A percentile compares a stretch with the other conserved stretches of the same genome.
Conservation (phyloP, 768 basidiomycete genomes). For the Suillus paluster region DNA sequence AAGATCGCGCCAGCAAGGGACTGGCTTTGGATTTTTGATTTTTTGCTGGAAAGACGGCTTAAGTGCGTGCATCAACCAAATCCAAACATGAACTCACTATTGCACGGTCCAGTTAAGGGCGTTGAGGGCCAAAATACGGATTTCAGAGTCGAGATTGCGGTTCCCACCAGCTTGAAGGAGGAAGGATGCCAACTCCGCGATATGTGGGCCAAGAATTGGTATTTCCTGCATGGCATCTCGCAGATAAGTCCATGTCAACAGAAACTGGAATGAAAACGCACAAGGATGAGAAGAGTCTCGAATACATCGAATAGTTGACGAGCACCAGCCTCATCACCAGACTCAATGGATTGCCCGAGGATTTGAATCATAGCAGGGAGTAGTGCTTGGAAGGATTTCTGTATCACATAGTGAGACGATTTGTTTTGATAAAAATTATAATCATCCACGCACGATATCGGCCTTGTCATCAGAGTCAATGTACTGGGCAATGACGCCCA, state of each 20-base stretch:
- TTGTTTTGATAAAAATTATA: constrained; percentile 6
- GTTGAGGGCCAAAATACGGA: constrained; percentile 90
- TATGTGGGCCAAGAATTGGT: constrained; percentile 88
- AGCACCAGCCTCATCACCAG: constrained; percentile 78
- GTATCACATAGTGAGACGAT: constrained; percentile 1
- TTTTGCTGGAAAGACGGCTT: constrained; percentile 68
- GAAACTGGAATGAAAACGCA: constrained; percentile 38
- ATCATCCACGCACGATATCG: constrained; percentile 73
- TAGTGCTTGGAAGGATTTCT: constrained; percentile 88
- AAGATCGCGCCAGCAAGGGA: constrained; percentile 85
- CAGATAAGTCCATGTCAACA: constrained; percentile 10
- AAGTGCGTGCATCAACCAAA: not conserved
- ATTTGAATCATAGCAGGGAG: constrained; percentile 90
- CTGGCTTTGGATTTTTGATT: constrained; percentile 89
- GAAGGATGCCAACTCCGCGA: constrained; percentile 87
- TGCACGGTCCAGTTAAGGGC: constrained; percentile 96
- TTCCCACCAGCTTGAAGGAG: constrained; percentile 85
- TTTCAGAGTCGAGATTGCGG: constrained; percentile 70
- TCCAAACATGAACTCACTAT: constrained; percentile 60
- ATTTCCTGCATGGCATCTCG: constrained; percentile 65
- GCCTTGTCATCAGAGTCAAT: constrained; percentile 86
- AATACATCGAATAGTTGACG: constrained; percentile 94
- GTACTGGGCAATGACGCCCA: constrained; percentile 93
- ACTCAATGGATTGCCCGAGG: constrained; percentile 80
- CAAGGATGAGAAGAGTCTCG: constrained; percentile 93